These are phyloP conservation scores for Xylariaceae sp. DNA, from an alignment of 2,329 filamentous ascomycete species.

Conservation along the genomic window DNA sequence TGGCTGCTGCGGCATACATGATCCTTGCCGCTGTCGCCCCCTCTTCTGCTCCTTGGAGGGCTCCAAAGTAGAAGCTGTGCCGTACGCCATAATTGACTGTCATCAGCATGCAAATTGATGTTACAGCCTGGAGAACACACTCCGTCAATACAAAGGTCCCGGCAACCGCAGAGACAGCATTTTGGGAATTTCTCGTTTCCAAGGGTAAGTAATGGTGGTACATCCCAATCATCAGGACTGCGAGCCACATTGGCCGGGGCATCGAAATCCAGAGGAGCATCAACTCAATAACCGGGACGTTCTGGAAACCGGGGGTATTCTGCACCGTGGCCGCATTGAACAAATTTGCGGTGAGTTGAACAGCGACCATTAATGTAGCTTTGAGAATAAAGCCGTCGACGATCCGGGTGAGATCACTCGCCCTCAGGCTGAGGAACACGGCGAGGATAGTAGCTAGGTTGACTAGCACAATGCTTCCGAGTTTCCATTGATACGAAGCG, in stretches of 20 bases:
- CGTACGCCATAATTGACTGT: conserved; percentile 5
- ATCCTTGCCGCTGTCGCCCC: conserved; percentile 1
- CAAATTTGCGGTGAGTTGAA: conserved; percentile 7
- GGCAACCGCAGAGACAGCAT: too few relatives aligned
- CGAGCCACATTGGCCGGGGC: conserved; percentile 6
- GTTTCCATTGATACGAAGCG: conserved; percentile 8
- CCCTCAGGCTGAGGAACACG: conserved; percentile 1
- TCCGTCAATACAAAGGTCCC: conserved; percentile 4
- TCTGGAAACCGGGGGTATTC: conserved; percentile 4
- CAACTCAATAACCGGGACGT: conserved; percentile 3
- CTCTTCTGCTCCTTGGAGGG: conserved; percentile 1
- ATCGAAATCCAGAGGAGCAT: conserved; percentile 9
- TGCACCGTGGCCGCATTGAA: conserved; percentile 4
- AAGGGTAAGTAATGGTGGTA: too few relatives aligned
- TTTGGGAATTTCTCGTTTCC: neutral
- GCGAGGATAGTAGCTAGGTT: conserved; percentile 6
- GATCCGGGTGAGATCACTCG: neutral
- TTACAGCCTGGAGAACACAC: conserved; percentile 5
- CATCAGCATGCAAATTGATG: conserved; percentile 7
- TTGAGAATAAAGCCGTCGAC: neutral
- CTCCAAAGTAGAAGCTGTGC: conserved; percentile 5
- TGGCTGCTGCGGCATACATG: conserved; percentile 7
- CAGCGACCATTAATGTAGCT: conserved; percentile 1
- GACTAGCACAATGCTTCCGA: conserved; percentile 6
- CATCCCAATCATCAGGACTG: conserved; percentile 2